These are phyloP conservation scores for Penicillium canariense DNA, from an alignment of 495 filamentous ascomycete species.

Conservation along the genomic window DNA sequence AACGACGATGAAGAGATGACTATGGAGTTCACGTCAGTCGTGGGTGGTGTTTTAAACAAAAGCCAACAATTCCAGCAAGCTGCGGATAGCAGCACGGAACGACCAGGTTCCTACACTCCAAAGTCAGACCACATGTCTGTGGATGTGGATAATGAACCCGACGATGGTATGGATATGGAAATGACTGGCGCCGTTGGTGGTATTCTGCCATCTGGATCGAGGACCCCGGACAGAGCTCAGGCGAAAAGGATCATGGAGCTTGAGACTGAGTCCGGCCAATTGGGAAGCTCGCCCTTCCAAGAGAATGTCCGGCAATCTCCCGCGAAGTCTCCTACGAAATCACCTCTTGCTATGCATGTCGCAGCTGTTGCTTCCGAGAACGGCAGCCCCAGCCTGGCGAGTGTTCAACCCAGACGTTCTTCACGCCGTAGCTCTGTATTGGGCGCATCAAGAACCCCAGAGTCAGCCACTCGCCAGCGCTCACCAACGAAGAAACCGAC, in stretches of 20 bases:
- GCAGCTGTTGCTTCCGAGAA: conserved; percentile 54
- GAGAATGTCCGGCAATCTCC: conserved; percentile 34
- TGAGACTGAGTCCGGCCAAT: conserved; percentile 53
- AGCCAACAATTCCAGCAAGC: conserved; percentile 15
- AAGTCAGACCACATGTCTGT: conserved; percentile 27
- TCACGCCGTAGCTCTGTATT: conserved; percentile 50
- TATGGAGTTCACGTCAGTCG: conserved; percentile 76
- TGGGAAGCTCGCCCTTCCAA: conserved; percentile 55
- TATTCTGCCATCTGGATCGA: conserved; percentile 51
- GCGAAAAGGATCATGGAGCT: conserved; percentile 60
- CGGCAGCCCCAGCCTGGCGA: conserved; percentile 58
- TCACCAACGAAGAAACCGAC: conserved; percentile 46
- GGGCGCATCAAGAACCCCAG: conserved; percentile 46
- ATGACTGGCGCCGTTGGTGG: conserved; percentile 71
- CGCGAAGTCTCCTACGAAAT: conserved; percentile 27
- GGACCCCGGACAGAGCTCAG: conserved; percentile 41
- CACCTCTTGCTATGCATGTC: conserved; percentile 31
- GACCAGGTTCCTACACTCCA: conserved; percentile 17
- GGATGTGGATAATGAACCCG: conserved; percentile 43
- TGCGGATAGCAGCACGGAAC: conserved; percentile 26
- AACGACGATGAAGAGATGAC: conserved; percentile 72
- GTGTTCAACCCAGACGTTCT: conserved; percentile 48
- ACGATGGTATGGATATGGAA: conserved; percentile 59
- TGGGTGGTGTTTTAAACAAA: conserved; percentile 61
- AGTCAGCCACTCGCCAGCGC: conserved; percentile 27